Percentiles rank a stretch among this genome's conserved stretches.
Evolutionary conservation across 108 stramenopile genomes (phyloP).

Genomic region (Cyclostephanos tholiformis): DNA sequence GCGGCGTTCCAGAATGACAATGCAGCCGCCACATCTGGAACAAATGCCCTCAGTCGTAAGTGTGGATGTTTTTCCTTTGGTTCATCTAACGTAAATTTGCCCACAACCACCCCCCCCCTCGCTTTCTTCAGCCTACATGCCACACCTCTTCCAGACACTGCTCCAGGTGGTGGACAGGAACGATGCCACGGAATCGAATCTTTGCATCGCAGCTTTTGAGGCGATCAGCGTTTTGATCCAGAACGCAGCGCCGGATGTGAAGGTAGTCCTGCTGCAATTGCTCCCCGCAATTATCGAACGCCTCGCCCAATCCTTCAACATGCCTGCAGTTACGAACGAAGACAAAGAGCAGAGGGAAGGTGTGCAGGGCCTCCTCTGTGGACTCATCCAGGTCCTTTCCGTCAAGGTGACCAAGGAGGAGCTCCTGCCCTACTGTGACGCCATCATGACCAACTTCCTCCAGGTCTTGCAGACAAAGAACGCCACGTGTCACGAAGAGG

Average conservation of each 20-base stretch:
- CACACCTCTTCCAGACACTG: conserved; percentile 75
- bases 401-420: conserved; percentile 77
- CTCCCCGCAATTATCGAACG: conserved; percentile 82
- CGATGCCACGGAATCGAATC: conserved; percentile 82
- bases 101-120: not conserved
- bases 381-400: conserved; percentile 78
- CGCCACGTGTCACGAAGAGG: conserved; percentile 92
- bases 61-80: not conserved
- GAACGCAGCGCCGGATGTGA: conserved; percentile 82
- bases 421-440: conserved; percentile 76
- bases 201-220: conserved; percentile 85
- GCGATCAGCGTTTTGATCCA: conserved; percentile 85
- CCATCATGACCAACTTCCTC: conserved; percentile 84
- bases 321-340: conserved; percentile 76
- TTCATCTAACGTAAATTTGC: not conserved
- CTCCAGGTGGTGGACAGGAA: conserved; percentile 82
- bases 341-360: conserved; percentile 88
- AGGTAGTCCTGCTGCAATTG: conserved; percentile 62
- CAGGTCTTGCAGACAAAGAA: conserved; percentile 87
- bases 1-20: conserved; percentile 72
- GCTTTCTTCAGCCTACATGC: conserved; percentile 65
- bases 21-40: conserved; percentile 53
- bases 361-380: conserved; percentile 86
- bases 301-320: conserved; percentile 72
- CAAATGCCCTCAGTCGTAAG: conserved; percentile 68